Conservation (phyloP, 192 early-diverging fungal genomes). For the Coemansia sp. region DNA sequence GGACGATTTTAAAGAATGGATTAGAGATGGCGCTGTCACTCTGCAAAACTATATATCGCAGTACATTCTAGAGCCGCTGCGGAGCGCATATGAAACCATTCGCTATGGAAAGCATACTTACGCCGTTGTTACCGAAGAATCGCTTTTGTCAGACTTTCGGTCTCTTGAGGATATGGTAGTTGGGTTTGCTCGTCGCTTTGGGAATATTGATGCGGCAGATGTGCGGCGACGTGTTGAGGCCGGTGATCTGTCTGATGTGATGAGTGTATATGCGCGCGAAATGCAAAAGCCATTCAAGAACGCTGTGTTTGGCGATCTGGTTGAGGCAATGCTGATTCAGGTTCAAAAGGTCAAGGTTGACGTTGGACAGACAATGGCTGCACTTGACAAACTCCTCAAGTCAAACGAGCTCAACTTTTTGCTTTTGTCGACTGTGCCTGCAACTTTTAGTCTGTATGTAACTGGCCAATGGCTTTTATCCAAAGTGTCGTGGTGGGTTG, state of each 20-base stretch:
- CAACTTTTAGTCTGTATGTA: conserved; percentile 60
- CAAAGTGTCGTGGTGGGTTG: conserved; percentile 45
- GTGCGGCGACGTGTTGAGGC: conserved; percentile 60
- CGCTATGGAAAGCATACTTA: conserved; percentile 76
- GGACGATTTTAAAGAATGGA: conserved; percentile 53
- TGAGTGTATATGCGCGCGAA: conserved; percentile 75
- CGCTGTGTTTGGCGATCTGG: conserved; percentile 61
- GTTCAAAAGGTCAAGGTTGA: conserved; percentile 96
- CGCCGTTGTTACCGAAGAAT: conserved; percentile 71
- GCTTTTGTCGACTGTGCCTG: conserved; percentile 76
- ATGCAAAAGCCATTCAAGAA: conserved; percentile 56
- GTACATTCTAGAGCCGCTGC: conserved; percentile 76
- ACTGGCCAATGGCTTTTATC: conserved; percentile 34
- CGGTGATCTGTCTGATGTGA: conserved; percentile 79
- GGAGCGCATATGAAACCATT: conserved; percentile 74
- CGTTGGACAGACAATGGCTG: conserved; percentile 85
- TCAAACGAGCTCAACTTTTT: conserved; percentile 96
- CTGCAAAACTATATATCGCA: conserved; percentile 63
- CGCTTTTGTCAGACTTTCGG: conserved; percentile 73
- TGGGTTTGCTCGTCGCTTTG: conserved; percentile 65
- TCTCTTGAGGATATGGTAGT: conserved; percentile 89
- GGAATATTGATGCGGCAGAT: conserved; percentile 51
- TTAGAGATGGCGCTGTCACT: conserved; percentile 56
- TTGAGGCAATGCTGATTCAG: conserved; percentile 73
- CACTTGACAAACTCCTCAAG: conserved; percentile 86